A percentile compares a stretch with the other conserved stretches of the same genome.
phyloP scores from a whole-genome alignment of 441 rosid genomes.

The Erysimum pusillum region DNA sequence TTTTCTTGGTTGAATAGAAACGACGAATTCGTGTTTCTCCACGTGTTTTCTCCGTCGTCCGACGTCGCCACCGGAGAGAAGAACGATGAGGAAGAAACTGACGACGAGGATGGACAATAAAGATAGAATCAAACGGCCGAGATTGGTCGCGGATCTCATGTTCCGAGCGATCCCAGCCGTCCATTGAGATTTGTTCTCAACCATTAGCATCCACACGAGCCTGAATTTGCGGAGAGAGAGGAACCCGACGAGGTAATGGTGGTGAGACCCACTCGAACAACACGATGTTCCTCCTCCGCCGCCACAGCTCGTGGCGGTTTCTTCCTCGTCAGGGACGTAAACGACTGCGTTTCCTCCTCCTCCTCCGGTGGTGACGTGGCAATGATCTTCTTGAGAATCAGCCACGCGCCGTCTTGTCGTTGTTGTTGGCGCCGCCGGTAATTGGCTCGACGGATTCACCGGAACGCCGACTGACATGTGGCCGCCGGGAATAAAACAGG shows the following conservation, averaged over 20 bases:
- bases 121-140: conserved; percentile 56
- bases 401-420: conserved; percentile 81
- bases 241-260: conserved; percentile 50
- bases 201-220: conserved; percentile 47
- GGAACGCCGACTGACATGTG: conserved; percentile 62
- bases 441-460: conserved; percentile 52
- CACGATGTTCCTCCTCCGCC: conserved; percentile 24
- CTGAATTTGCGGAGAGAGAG: conserved; percentile 54
- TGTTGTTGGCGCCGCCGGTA: conserved; percentile 58
- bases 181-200: conserved; percentile 59
- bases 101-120: conserved; percentile 58
- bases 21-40: conserved; percentile 40
- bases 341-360: conserved; percentile 47
- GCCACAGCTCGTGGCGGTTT: conserved; percentile 37
- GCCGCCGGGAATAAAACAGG: conserved; percentile 19
- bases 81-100: conserved; percentile 24
- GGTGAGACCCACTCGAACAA: conserved; percentile 38
- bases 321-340: conserved; percentile 41
- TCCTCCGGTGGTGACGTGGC: conserved; percentile 33
- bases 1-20: conserved; percentile 61
- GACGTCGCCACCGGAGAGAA: conserved; percentile 33
- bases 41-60: conserved; percentile 26
- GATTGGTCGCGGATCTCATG: conserved; percentile 58
- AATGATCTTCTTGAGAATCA: conserved; percentile 43
- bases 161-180: conserved; percentile 52